Conservation (phyloP, 1,139 yeast genomes). For the Spencermartinsiella ligniputridi region DNA sequence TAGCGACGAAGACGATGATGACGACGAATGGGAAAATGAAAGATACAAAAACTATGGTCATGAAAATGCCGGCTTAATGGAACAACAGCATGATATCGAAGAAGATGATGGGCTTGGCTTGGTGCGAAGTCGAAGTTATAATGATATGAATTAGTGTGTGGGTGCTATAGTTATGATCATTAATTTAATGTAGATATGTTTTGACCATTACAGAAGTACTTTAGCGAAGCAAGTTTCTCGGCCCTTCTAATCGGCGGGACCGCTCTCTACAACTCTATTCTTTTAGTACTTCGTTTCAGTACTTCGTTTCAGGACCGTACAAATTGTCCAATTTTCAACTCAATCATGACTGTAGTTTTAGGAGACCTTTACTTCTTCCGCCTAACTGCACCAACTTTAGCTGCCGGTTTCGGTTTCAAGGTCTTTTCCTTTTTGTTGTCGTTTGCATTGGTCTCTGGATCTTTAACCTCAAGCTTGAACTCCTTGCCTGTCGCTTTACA, state of each 20-base stretch:
- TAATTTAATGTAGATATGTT: slow-evolving; percentile 1
- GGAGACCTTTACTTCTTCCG: slow-evolving; percentile 12
- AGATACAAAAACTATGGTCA: slow-evolving; percentile 7
- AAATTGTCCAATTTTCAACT: too few relatives aligned
- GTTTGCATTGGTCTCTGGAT: slow-evolving; percentile 3
- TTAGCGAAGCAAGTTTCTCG: not conserved
- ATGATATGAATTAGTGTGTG: slow-evolving; percentile 19
- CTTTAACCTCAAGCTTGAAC: slow-evolving; percentile 4
- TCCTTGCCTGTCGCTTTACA: slow-evolving; percentile 20
- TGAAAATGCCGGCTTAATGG: slow-evolving; percentile 10
- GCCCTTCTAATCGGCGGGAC: too few relatives aligned
- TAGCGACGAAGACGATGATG: slow-evolving; percentile 48
- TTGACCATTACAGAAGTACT: not conserved
- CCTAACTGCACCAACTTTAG: slow-evolving; percentile 25
- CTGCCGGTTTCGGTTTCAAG: slow-evolving; percentile 23
- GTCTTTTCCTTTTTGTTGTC: slow-evolving; percentile 14
- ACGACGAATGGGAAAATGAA: slow-evolving; percentile 29
- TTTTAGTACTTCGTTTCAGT: too few relatives aligned
- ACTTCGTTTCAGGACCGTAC: too few relatives aligned
- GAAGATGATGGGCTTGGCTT: slow-evolving; percentile 26
- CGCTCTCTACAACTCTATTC: too few relatives aligned
- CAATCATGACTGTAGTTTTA: too few relatives aligned
- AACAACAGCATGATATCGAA: slow-evolving; percentile 21
- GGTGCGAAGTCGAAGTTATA: slow-evolving; percentile 35
- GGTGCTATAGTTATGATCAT: not conserved